Evolutionary conservation across 352 stramenopile genomes (phyloP).

Genomic region (Phytophthora fragariae): DNA sequence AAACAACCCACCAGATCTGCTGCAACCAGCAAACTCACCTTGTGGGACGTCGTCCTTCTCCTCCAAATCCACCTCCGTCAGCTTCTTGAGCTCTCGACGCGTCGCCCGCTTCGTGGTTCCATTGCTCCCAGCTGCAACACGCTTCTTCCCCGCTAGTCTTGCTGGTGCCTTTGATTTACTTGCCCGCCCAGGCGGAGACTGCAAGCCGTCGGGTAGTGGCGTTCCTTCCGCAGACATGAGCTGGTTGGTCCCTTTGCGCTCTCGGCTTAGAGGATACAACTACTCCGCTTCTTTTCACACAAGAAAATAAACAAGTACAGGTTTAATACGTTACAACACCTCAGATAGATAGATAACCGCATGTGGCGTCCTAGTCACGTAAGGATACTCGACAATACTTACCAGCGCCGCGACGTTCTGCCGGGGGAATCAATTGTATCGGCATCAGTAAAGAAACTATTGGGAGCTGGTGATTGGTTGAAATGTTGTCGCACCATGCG

Average conservation of each 20-base stretch:
- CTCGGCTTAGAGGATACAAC: constrained; percentile 3
- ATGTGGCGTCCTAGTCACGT: neutral
- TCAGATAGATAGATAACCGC: neutral
- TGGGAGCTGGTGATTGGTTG: constrained; percentile 20
- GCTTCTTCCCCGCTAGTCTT: constrained; percentile 55
- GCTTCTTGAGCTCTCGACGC: constrained; percentile 81
- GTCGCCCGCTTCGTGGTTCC: constrained; percentile 62
- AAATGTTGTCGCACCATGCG: neutral
- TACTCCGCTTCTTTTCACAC: constrained; percentile 1
- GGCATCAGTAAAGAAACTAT: constrained; percentile 1
- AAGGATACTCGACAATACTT: constrained; percentile 10
- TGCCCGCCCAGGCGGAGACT: constrained; percentile 45
- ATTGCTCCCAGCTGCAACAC: constrained; percentile 30
- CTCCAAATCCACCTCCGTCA: constrained; percentile 79
- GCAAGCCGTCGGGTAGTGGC: constrained; percentile 34
- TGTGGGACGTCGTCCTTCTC: constrained; percentile 64
- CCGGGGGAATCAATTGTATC: constrained; percentile 15
- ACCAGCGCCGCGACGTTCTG: constrained; percentile 17
- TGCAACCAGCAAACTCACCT: constrained; percentile 30
- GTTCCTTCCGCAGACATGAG: constrained; percentile 47
- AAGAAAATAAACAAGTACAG: neutral
- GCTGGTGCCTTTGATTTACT: constrained; percentile 53
- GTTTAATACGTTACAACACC: constrained; percentile 1
- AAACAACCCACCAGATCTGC: neutral
- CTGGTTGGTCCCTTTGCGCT: neutral